Base-by-base conservation (phyloP, 257 asterid genomes). In the Plectranthus barbatus region DNA sequence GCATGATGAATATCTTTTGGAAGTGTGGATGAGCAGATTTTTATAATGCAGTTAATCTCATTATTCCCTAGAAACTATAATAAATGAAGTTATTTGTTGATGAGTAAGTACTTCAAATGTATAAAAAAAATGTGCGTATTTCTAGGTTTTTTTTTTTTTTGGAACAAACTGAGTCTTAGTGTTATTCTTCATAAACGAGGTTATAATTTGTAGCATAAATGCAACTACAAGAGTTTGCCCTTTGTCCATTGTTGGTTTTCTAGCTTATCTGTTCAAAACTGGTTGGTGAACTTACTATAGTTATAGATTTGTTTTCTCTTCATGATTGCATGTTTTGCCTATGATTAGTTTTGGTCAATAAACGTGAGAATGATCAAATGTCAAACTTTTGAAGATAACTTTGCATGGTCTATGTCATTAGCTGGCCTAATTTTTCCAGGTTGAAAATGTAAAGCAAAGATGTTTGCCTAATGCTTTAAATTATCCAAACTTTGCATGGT, bases 391-490 rank as follows among this genome's bases (percentile, higher is more conserved):
- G 36, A 57, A 20, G 20, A 19, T 19, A 67, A 14, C 40, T 36
- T 56, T 48, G 29, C 21, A 67, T 56, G n/a, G n/a, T n/a, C n/a
- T n/a, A n/a, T n/a, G 0, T 60, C n/a, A 3, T 9, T 56, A 26
- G 17, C 13, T 7, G 26, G 41, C 26, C 54, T 42, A 56, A 42
- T 23, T 57, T n/a, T n/a, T n/a, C 33, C 58, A 67, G 72, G 72
- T 67, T 56, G 72, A 67, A 57, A 67, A 67, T 67, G 72, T 67
- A 23, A 67, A 67, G 72, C 72, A 67, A 21, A 51, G 72, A 37
- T 93, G 99, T 72, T 64, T 93, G 75, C 99, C 97, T 47, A 93
- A 86, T 74, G 96, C 96, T 57, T 65, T 93, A 65, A 93, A 93
- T 67, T 93, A 93, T 72, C 99, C 99, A n/a, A n/a, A n/a, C n/a